These are phyloP conservation scores for Chrysanthemum makinoi DNA, from an alignment of 129 eudicot species.

Conservation along the genomic window DNA sequence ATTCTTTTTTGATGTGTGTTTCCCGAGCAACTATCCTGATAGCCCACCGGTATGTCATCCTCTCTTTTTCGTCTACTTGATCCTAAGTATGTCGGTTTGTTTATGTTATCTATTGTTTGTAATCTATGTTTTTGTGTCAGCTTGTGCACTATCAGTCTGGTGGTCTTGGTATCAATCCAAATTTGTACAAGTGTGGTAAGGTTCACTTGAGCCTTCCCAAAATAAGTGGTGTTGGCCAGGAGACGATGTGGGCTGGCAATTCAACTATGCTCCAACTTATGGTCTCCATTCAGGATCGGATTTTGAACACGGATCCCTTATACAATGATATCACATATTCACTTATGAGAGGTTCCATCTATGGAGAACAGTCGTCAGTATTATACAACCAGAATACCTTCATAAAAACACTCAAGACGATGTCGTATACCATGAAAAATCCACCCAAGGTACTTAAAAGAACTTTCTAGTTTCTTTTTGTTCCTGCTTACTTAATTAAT, in stretches of 20 bases:
- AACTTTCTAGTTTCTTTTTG: neutral
- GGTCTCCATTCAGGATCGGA: neutral
- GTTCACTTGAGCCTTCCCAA: neutral
- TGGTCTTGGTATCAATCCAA: neutral
- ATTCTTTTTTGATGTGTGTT: neutral
- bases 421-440: conserved; percentile 39
- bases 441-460: conserved; percentile 55
- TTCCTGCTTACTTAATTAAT: neutral
- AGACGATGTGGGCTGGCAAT: neutral
- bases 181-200: neutral
- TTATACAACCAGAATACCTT: conserved; percentile 44
- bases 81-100: neutral
- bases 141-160: conserved; percentile 1
- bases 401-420: conserved; percentile 42
- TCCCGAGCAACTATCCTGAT: neutral
- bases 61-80: neutral
- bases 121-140: neutral
- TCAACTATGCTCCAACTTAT: neutral
- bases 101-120: neutral
- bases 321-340: neutral
- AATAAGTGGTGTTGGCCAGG: neutral
- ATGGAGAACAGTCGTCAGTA: conserved; percentile 28
- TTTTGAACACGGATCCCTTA: neutral
- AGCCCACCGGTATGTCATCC: neutral
- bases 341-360: neutral